These are phyloP conservation scores for Ascochyta fabae DNA, from an alignment of 2,329 filamentous ascomycete species.

Conservation along the genomic window DNA sequence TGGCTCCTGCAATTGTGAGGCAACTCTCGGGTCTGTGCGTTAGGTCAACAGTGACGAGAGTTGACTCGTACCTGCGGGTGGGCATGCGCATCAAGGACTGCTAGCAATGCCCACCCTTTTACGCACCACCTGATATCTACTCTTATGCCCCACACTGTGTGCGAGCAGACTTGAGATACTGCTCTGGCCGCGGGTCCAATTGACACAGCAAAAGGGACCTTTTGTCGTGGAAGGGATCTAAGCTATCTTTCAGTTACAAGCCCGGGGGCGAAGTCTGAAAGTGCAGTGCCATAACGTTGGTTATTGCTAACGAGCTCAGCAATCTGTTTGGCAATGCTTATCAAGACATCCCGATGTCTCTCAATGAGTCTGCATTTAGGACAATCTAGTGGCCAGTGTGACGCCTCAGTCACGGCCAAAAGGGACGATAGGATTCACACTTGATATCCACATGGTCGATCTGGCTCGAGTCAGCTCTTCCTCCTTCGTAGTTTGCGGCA, in stretches of 20 bases:
- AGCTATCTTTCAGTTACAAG: conserved; percentile 61
- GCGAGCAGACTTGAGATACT: conserved; percentile 56
- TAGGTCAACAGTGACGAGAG: background rate
- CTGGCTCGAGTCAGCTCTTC: conserved; percentile 42
- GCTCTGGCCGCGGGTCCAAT: conserved; percentile 60
- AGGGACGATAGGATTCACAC: conserved; percentile 68
- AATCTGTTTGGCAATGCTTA: too few species aligned
- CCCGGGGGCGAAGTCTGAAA: conserved; percentile 63
- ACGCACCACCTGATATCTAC: conserved; percentile 12
- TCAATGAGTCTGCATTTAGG: conserved; percentile 66
- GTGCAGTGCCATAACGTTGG: conserved; percentile 64
- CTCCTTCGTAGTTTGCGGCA: background rate
- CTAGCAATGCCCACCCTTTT: too few species aligned
- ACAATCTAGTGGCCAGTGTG: conserved; percentile 67
- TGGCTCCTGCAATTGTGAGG: background rate
- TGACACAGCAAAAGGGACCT: conserved; percentile 63
- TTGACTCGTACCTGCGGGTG: too few species aligned
- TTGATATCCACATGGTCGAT: conserved; percentile 69
- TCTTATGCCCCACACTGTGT: conserved; percentile 21
- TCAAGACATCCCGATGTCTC: conserved; percentile 26
- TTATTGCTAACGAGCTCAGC: conserved; percentile 66
- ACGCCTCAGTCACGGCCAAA: conserved; percentile 68
- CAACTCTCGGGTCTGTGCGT: background rate
- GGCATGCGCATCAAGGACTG: too few species aligned
- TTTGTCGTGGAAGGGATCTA: conserved; percentile 67